Evolutionary conservation across 331 rosid species (phyloP).

Genomic region (Acacia pycnantha): DNA sequence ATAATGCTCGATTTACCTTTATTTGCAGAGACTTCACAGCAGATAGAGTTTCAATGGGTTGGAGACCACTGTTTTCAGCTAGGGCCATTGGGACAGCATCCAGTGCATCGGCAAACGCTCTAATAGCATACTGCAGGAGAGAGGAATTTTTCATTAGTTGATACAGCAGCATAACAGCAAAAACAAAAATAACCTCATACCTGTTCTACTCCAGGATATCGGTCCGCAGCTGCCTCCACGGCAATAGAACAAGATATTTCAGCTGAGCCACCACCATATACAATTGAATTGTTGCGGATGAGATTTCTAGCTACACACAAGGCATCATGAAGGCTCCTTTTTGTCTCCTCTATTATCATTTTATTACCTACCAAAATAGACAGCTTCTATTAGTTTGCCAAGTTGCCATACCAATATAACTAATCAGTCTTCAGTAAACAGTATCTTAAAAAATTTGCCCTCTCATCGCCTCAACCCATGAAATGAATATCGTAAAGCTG

Average conservation of each 20-base stretch:
- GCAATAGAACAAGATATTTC: slow-evolving; percentile 90
- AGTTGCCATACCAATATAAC: neutral
- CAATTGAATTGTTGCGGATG: slow-evolving; percentile 92
- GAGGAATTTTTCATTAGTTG: slow-evolving; percentile 11
- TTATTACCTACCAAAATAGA: slow-evolving; percentile 71
- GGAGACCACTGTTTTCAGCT: slow-evolving; percentile 98
- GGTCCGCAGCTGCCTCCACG: slow-evolving; percentile 92
- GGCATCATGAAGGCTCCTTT: slow-evolving; percentile 94
- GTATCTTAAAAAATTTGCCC: neutral
- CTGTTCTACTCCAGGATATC: slow-evolving; percentile 94
- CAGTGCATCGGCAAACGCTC: slow-evolving; percentile 95
- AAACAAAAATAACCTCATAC: slow-evolving; percentile 34
- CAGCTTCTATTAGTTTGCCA: slow-evolving; percentile 16
- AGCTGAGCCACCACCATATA: slow-evolving; percentile 96
- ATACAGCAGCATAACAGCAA: neutral
- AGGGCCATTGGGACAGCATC: slow-evolving; percentile 95
- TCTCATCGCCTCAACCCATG: neutral
- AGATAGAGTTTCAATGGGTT: slow-evolving; percentile 92
- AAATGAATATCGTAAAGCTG: neutral
- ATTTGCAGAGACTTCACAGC: slow-evolving; percentile 93
- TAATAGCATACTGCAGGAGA: slow-evolving; percentile 79
- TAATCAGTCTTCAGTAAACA: neutral
- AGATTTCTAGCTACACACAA: slow-evolving; percentile 97
- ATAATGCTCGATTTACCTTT: slow-evolving; percentile 49
- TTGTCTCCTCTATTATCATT: slow-evolving; percentile 98